Evolutionary conservation across 2,329 filamentous ascomycete species (phyloP).

Genomic region (Elsinoe batatas): DNA sequence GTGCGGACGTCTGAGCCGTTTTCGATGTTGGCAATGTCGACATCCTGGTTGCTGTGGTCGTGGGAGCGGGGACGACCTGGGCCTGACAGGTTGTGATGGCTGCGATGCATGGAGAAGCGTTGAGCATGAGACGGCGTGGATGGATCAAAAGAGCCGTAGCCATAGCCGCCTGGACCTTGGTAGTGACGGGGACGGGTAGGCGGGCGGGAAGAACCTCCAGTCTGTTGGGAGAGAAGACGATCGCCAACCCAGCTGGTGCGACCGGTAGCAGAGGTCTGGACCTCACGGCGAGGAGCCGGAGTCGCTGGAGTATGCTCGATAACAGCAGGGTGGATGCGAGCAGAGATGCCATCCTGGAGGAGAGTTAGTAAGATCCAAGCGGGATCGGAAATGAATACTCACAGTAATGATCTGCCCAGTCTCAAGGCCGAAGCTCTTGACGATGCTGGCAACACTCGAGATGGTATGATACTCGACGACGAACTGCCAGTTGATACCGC

Average conservation of each 20-base stretch:
- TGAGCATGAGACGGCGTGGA: slow-evolving; percentile 11
- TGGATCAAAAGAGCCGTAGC: not conserved
- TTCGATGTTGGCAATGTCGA: slow-evolving; percentile 30
- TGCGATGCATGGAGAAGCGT: not conserved
- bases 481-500: not conserved
- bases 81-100: not conserved
- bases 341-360: not conserved
- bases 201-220: not conserved
- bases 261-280: slow-evolving; percentile 17
- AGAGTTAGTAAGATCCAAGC: not conserved
- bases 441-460: not conserved
- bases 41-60: slow-evolving; percentile 14
- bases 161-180: not conserved
- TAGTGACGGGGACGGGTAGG: not conserved
- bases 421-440: not conserved
- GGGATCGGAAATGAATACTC: not conserved
- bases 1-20: slow-evolving; percentile 41
- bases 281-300: not conserved
- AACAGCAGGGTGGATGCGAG: not conserved
- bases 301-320: not conserved
- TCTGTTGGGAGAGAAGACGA: not conserved
- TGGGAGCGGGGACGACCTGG: slow-evolving; percentile 18
- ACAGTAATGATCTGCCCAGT: not conserved
- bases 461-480: not conserved
- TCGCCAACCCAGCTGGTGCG: slow-evolving; percentile 21